Conservation (phyloP, 345 rosid genomes). For the Rhodomyrtus tomentosa region DNA sequence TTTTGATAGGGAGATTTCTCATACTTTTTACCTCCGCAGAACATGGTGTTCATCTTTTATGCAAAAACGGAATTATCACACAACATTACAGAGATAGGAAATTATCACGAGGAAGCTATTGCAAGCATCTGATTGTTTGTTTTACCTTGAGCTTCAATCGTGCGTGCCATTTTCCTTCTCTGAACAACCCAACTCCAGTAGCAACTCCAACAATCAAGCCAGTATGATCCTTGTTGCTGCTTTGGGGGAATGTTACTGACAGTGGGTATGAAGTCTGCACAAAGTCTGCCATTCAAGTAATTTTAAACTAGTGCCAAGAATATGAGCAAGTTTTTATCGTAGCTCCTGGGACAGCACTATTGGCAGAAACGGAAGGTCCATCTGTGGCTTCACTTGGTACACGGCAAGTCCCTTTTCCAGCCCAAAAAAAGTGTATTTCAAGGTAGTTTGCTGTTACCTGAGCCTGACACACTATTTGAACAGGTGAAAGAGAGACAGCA, state of each 20-base stretch:
- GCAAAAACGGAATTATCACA: background rate
- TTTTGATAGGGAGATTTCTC: background rate
- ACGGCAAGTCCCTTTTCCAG: too few relatives aligned
- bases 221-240: conserved; percentile 15
- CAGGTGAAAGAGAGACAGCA: too few relatives aligned
- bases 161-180: conserved; percentile 20
- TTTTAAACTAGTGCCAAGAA: background rate
- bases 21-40: background rate
- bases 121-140: background rate
- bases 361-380: too few relatives aligned
- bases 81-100: background rate
- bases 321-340: background rate
- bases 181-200: conserved; percentile 36
- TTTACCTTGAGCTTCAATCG: conserved; percentile 49
- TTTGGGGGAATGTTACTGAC: conserved; percentile 41
- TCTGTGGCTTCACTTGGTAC: too few relatives aligned
- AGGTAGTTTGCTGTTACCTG: too few relatives aligned
- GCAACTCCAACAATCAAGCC: conserved; percentile 44
- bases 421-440: too few relatives aligned
- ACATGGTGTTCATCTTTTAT: background rate
- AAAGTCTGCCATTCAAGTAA: conserved; percentile 4
- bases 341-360: conserved; percentile 52
- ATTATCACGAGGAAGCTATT: background rate
- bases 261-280: conserved; percentile 56
- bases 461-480: too few relatives aligned